phyloP scores from a whole-genome alignment of 805 yeast genomes.

The Kodamaea kakaduensis region DNA sequence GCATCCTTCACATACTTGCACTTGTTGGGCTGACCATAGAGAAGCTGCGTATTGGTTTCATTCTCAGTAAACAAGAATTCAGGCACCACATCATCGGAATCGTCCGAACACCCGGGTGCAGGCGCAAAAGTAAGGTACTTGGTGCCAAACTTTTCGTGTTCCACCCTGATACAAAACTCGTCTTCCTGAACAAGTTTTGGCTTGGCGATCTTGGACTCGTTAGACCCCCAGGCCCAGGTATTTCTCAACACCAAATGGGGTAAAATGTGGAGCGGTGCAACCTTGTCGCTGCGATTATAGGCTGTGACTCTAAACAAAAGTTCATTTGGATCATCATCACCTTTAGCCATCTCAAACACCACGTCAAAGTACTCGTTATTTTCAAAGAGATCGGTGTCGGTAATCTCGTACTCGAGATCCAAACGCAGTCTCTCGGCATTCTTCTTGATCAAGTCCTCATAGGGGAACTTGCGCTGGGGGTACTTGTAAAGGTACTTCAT shows the following conservation, averaged over 20 bases:
- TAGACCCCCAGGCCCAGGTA: constrained; percentile 89
- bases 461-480: constrained; percentile 84
- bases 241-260: constrained; percentile 85
- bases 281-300: constrained; percentile 71
- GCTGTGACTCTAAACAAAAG: constrained; percentile 82
- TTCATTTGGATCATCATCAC: constrained; percentile 75
- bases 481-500: constrained; percentile 89
- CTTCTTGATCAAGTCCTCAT: constrained; percentile 64
- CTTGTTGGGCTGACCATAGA: constrained; percentile 63
- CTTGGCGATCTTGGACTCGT: constrained; percentile 42
- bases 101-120: constrained; percentile 62
- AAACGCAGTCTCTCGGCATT: constrained; percentile 60
- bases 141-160: constrained; percentile 67
- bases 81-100: constrained; percentile 68
- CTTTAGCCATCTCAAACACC: constrained; percentile 86
- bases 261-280: constrained; percentile 84
- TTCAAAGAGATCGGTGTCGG: constrained; percentile 74
- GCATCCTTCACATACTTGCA: constrained; percentile 76
- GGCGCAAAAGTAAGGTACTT: constrained; percentile 69
- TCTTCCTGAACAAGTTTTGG: constrained; percentile 45
- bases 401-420: constrained; percentile 75
- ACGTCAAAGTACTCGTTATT: constrained; percentile 81
- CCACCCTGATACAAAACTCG: constrained; percentile 50
- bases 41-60: constrained; percentile 69
- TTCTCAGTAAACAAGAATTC: constrained; percentile 80